A percentile compares a stretch with the other conserved stretches of the same genome.
These are phyloP conservation scores for Vaccinium macrocarpon DNA, from an alignment of 148 eudicot genomes.

Conservation along the genomic window DNA sequence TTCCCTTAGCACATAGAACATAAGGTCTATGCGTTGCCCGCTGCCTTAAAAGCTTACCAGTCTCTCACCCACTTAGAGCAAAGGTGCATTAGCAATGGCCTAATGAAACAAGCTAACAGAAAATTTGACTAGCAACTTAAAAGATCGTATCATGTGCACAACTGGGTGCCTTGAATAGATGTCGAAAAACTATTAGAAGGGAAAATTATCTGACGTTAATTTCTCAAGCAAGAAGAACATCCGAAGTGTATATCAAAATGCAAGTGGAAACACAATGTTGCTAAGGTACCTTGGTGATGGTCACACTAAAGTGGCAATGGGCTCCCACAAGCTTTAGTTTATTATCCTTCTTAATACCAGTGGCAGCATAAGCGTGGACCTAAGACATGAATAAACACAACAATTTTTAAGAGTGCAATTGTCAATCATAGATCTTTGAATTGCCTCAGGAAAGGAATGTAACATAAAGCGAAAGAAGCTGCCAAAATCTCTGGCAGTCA, in stretches of 20 bases:
- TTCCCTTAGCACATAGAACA: background rate
- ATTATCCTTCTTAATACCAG: conserved; percentile 82
- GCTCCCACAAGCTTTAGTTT: conserved; percentile 91
- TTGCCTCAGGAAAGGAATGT: background rate
- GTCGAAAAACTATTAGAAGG: background rate
- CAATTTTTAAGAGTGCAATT: background rate
- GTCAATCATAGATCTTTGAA: background rate
- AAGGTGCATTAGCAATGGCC: background rate
- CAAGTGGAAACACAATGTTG: background rate
- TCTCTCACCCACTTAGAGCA: background rate
- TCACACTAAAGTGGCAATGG: conserved; percentile 95
- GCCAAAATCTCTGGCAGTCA: background rate
- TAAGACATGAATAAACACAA: background rate
- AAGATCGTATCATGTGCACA: background rate
- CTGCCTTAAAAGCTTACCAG: background rate
- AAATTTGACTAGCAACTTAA: background rate
- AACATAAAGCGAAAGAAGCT: background rate
- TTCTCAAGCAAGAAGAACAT: background rate
- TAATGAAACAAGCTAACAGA: background rate
- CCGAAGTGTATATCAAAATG: background rate
- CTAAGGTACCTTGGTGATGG: conserved; percentile 72
- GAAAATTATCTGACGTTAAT: background rate
- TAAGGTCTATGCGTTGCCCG: background rate
- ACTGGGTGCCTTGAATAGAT: background rate
- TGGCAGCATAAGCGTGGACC: conserved; percentile 91